Evolutionary conservation across 2,329 filamentous ascomycete species (phyloP), one percentile per base, ranked within the genome.

Genomic region (Trematosphaeria pertusa): DNA sequence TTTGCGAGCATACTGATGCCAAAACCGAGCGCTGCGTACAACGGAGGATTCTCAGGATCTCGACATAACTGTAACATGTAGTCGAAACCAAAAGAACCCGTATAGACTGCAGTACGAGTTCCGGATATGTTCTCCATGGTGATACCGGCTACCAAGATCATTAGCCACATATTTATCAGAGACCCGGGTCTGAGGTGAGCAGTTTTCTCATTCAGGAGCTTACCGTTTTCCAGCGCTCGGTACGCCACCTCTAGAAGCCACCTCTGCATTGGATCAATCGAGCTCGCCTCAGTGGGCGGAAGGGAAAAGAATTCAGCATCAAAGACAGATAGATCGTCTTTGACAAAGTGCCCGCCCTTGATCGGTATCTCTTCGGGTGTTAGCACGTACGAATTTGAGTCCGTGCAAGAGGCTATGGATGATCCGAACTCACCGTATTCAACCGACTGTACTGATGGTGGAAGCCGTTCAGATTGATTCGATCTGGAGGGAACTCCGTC

Each of bases 151-250:
- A n/a, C n/a, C n/a, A n/a, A n/a, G n/a, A n/a, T n/a, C n/a, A n/a
- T n/a, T n/a, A n/a, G n/a, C n/a, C n/a, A n/a, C n/a, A n/a, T n/a
- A n/a, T n/a, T n/a, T n/a, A n/a, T n/a, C n/a, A n/a, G n/a, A n/a
- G n/a, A n/a, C n/a, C n/a, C n/a, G n/a, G n/a, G n/a, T n/a, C n/a
- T n/a, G n/a, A n/a, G n/a, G n/a, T n/a, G 24, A 28, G 8, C 24
- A 28, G 24, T 9, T 9, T 10, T 49, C 37, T 64, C 58, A 26
- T 63, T 45, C 2, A 52, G 35, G 2, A 61, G 36, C 15, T 56
- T 62, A 33, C 50, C 65, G 46, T 64, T 70, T 43, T 73, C 70
- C 1, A 81, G 48, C 1, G 70, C 65, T 48, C 72, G 64, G 30
- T 63, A 66, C 1, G 52, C 51, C 0, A 53, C 50, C 40, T 65